Evolutionary conservation across 2,329 filamentous ascomycete species (phyloP).

Genomic region (Ceratocystis eucalypticola): DNA sequence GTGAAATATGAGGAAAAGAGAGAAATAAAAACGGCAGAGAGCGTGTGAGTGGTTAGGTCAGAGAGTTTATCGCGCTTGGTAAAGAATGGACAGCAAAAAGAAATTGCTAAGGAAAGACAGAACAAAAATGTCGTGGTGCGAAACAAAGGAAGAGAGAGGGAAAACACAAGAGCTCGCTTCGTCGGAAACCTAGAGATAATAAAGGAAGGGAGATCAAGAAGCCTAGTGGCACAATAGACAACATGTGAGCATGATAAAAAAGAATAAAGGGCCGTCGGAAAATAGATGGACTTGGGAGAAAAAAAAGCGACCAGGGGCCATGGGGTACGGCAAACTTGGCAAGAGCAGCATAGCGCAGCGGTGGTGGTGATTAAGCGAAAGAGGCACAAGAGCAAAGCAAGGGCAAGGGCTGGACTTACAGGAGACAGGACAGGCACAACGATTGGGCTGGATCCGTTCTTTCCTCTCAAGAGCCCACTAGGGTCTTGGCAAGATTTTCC

Average conservation of each 20-base stretch:
- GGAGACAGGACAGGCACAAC: not conserved
- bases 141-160: conserved; percentile 22
- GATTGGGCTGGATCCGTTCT: not conserved
- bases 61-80: not conserved
- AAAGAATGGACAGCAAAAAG: conserved; percentile 12
- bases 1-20: conserved; percentile 6
- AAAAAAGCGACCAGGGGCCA: not conserved
- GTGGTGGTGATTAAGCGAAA: conserved; percentile 5
- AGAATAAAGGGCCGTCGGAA: conserved; percentile 1
- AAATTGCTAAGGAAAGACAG: conserved; percentile 8
- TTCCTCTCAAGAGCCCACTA: not conserved
- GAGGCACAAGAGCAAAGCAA: not conserved
- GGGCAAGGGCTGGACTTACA: not conserved
- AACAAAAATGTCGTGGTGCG: not conserved
- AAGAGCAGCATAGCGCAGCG: not conserved
- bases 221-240: not conserved
- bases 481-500: not conserved
- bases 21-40: conserved; percentile 7
- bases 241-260: conserved; percentile 6
- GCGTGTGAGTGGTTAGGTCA: not conserved
- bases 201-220: conserved; percentile 9
- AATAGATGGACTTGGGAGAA: not conserved
- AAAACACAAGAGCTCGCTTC: not conserved
- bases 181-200: conserved; percentile 10
- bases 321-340: not conserved